Conservation (phyloP, 2,329 filamentous ascomycete genomes). For the Pseudogymnoascus pannorum region DNA sequence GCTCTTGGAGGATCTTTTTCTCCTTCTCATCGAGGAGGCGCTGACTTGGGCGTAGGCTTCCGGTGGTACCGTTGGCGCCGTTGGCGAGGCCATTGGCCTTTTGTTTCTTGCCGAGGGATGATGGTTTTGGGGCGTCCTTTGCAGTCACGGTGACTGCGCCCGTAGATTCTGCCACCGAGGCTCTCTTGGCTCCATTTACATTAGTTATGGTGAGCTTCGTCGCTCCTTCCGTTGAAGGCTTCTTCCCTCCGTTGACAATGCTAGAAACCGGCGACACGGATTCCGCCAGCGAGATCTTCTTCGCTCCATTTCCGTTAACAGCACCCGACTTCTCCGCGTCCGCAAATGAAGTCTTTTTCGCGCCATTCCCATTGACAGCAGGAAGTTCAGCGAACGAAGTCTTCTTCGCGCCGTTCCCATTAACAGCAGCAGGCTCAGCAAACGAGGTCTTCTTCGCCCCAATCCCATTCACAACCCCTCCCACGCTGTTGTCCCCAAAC, state of each 20-base stretch:
- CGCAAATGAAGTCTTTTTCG: neutral
- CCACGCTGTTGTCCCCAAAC: neutral
- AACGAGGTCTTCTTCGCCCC: neutral
- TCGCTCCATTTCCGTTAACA: neutral
- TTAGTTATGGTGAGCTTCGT: neutral
- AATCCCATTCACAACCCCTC: neutral
- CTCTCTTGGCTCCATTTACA: neutral
- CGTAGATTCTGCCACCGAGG: neutral
- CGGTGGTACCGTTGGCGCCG: neutral
- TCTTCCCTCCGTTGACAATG: neutral
- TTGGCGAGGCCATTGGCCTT: neutral
- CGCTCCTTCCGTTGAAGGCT: neutral
- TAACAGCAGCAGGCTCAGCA: neutral
- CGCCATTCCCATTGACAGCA: neutral
- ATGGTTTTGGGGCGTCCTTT: neutral
- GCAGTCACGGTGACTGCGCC: neutral
- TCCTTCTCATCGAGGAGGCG: neutral
- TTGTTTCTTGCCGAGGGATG: neutral
- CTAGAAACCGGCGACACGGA: neutral
- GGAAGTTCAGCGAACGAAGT: neutral
- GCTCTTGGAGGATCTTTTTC: constrained; percentile 18
- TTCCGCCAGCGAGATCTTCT: neutral
- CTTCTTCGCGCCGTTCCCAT: neutral
- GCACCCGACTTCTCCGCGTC: neutral
- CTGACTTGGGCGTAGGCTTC: neutral